Evolutionary conservation across 2,329 filamentous ascomycete species (phyloP).

Genomic region (Hymenoscyphus fraxineus): DNA sequence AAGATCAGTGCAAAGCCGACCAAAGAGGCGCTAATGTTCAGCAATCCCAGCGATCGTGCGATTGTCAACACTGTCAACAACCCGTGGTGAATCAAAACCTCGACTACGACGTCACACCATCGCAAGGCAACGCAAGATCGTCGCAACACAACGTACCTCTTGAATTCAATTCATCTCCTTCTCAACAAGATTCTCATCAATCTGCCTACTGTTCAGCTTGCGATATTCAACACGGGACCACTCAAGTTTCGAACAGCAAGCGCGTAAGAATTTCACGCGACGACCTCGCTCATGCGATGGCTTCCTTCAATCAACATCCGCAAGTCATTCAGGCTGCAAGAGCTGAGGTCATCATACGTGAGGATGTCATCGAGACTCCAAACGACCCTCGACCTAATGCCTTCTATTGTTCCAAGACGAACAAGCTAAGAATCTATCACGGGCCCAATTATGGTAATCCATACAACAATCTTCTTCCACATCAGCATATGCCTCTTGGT

Average conservation of each 20-base stretch:
- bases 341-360: conserved; percentile 50
- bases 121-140: background rate
- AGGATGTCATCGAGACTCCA: conserved; percentile 50
- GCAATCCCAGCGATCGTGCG: background rate
- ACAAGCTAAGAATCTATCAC: conserved; percentile 55
- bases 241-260: background rate
- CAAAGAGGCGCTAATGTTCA: too few relatives aligned
- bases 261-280: background rate
- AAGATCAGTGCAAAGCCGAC: background rate
- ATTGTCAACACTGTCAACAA: background rate
- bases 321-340: conserved; percentile 47
- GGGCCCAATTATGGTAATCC: conserved; percentile 53
- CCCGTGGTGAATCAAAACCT: background rate
- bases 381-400: conserved; percentile 57
- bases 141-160: background rate
- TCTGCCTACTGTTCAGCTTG: background rate
- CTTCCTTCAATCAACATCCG: background rate
- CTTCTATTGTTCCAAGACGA: conserved; percentile 51
- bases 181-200: background rate
- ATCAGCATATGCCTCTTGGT: conserved; percentile 39
- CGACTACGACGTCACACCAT: background rate
- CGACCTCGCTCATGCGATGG: background rate
- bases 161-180: background rate
- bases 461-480: conserved; percentile 45
- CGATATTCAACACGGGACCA: background rate